Base-by-base conservation (phyloP, 2,329 filamentous ascomycete species). In the Daldinia sp. region DNA sequence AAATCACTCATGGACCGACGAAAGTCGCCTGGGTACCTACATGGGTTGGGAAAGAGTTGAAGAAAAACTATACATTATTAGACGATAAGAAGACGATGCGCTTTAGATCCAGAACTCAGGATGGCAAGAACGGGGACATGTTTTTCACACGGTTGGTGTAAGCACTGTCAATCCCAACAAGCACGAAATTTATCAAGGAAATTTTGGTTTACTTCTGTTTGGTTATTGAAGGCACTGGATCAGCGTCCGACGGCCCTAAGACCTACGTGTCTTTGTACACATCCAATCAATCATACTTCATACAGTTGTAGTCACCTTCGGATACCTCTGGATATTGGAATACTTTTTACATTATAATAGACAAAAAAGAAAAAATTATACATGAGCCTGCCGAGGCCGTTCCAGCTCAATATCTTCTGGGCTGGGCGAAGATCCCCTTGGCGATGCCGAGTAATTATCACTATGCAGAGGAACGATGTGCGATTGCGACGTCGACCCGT, bases 1-100 rank as follows among this genome's bases (percentile, higher is more conserved):
- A 70, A 51, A 63, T 75, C 27, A 64, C 70, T 10, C 73, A 75
- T 52, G 73, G 73, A 0, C 73, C 73, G 3, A 62, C 71, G 10
- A 64, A 57, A 0, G 63, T 72, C 1, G 71, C 72, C 3, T 69
- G 72, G 41, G 51, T 74, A 19, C 72, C 73, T 5, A 61, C 66
- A 0, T 71, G 68, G 69, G 71, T 73, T 2, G 73, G 71, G 0
- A 66, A 45, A 15, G 52, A 45, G 43, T 35, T 68, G 9, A 13
- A 55, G 23, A 67, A 67, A 52, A 62, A 67, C 21, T 67, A 67
- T 23, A 63, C 59, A 3, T 30, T 67, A 29, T 56, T 50, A 6
- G 59, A 65, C 3, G 56, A 41, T 6, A 49, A 47, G 15, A 30
- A n/a, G 13, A 53, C 21, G 13, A 53, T 67, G 59, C 48, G 55